Evolutionary conservation across 1,139 yeast species (phyloP), one percentile per base, ranked within the genome.

Genomic region (Nakaseomyces sp.): DNA sequence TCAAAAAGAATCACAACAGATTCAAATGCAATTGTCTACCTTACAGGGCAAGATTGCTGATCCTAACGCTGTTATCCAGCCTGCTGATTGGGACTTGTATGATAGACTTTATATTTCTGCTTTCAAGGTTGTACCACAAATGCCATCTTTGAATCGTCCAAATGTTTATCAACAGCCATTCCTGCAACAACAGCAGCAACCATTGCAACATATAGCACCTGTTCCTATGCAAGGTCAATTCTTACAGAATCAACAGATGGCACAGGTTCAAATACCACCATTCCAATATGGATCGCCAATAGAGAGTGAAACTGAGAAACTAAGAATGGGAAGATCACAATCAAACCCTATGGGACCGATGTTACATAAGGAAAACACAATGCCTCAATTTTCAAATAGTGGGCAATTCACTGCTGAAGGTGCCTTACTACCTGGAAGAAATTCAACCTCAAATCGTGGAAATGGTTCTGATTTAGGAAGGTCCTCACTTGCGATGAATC

Each of bases 1-100:
- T 42, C 70, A 67, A 45, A 60, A 58, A 16, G 63, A 62, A 22
- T 42, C 66, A 25, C 66, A 64, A 38, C 58, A 54, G 19, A 45
- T 59, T 13, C 64, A 61, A 39, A 51, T 55, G 31, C 62, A 60
- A 33, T 51, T 63, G 53, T 58, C 53, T 20, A 42, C 50, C 16
- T 47, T 60, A 26, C 57, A 58, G 36, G 52, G 51, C 18, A 57
- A 56, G 43, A 55, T 54, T 33, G 50, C 43, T 5, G 53, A 49
- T 40, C 47, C 46, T n/a, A 43, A 43, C 31, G 54, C 54, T 4
- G 33, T 37, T 26, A 36, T 54, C 28, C 43, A 42, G 18, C 37
- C 42, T 7, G 47, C 44, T 19, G 58, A 54, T 25, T 46, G 48
- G 31, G 52, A 49, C 26, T 15, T 50, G 15, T 33, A 58, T 39